Base-by-base conservation (phyloP, 768 basidiomycete species). In the Sporobolomyces roseus region DNA sequence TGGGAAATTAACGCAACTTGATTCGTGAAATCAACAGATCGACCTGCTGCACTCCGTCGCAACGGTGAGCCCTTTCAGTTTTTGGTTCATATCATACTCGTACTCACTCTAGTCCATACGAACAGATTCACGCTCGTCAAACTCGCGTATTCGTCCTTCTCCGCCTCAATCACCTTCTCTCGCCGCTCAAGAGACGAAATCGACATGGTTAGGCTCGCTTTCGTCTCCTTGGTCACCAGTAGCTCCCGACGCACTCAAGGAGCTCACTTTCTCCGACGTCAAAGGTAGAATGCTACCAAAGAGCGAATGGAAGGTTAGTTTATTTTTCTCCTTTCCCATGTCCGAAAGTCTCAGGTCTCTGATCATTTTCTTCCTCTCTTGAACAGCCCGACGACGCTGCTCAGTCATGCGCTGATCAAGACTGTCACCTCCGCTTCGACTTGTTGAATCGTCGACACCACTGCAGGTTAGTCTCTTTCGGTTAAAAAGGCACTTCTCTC, bases 381-480 rank as follows among this genome's bases (percentile, higher is more conserved):
- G 12, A 14, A 13, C 61, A 72, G 71, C 65, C 54, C 32, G 71
- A 72, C 41, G 71, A 64, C 1, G 43, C 29, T 1, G 60, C 58
- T 0, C 61, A 65, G 25, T 21, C 55, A 17, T 72, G 71, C 55
- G 66, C 66, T 4, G 71, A 72, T 38, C 55, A 53, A 2, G 66
- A 72, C 45, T 72, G 71, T 56, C 25, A 46, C 1, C 63, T 61
- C 23, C 63, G 64, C 25, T 72, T 72, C 27, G 71, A 68, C 50
- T 43, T 72, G 21, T 30, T 72, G 25, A 55, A 72, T 54, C 66
- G 71, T 3, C 54, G 66, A 21, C 71, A 72, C 25, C 71, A 72
- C 52, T 72, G 71, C 56, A 48, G 71, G 71, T 72, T 23, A 33
- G 66, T 30, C 35, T 41, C 16, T n/a, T n/a, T n/a, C n/a, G n/a